Base-by-base conservation (phyloP, 257 asterid species). In the Capsicum baccatum region DNA sequence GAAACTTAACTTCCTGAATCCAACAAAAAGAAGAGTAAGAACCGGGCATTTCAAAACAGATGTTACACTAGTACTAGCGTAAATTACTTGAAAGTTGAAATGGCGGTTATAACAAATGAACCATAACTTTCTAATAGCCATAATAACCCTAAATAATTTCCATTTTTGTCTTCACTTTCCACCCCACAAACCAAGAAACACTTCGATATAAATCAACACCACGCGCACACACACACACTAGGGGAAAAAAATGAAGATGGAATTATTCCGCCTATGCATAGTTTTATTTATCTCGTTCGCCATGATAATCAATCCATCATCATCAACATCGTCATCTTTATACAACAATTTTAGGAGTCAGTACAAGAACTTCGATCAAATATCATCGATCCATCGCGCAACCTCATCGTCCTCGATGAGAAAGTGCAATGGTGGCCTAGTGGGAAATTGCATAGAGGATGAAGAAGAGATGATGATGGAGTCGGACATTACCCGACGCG, bases 391-490 rank as follows among this genome's bases (percentile, higher is more conserved):
- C 42, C 44, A 39, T 39, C 44, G 44, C 5, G 44, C 44, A 39
- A 39, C 44, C 44, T 39, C 44, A 3, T 39, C 44, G 44, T 39
- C 44, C 44, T 39, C 44, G 44, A 39, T 39, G 5, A 39, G 44
- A 4, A 76, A 52, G 12, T 76, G 81, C 81, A 84, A 78, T 12
- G 44, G 42, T 5, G 33, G 42, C 39, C 12, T 83, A 0, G 44
- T 74, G 9, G 55, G 42, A 15, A 16, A 50, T n/a, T 83, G 86
- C 64, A 74, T 55, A 26, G 68, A n/a, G 8, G 50, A 15, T 19
- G 73, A 57, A 54, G 84, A 85, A 55, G 85, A 81, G 3, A 70
- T 80, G 10, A 39, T 17, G 83, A 50, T 44, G 87, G 87, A 57
- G 21, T 85, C 71, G 0, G 50, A 84, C 0, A 37, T 21, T 6